Base-by-base conservation (phyloP, 2,329 filamentous ascomycete genomes). In the Fusarium sterilihyphosum region DNA sequence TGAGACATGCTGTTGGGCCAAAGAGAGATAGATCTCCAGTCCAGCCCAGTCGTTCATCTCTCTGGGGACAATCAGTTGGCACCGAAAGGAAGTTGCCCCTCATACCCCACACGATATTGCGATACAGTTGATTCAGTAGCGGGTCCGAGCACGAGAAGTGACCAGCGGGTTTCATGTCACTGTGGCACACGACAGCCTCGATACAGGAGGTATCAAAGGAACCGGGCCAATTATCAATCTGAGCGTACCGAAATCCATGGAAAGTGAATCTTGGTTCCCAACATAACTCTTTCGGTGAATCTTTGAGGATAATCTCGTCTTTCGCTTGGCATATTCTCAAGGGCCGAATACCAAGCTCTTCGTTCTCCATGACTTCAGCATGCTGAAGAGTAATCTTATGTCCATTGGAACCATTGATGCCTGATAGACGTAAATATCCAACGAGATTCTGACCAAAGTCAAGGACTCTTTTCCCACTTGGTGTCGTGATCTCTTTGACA, bases 381-480 rank as follows among this genome's bases (percentile, higher is more conserved):
- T 91, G 88, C 0, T 78, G 78, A 20, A 91, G 80, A 8, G 80
- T 83, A 26, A 90, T 83, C 14, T 78, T 82, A 6, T 83, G 81
- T 2, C 84, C 85, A 6, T 77, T 75, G 0, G 81, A 79, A 1
- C 82, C 85, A 44, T 73, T 73, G 5, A 86, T 76, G 1, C 26
- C 37, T 79, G 76, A 3, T 73, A 81, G 17, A 90, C 80, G 79
- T 3, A 89, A 63, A 72, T 83, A 83, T 3, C 89, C 89, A 2
- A 90, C 88, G 0, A 90, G 80, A 71, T 91, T 90, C 74, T 91
- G 88, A 4, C 88, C 88, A 76, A 90, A 90, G 70, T 91, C 88
- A 10, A 90, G 67, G 3, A 90, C 79, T 0, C 81, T 85, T 73
- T 87, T 87, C 9, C 86, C 86, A 8, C 78, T 5, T 5, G 79